Base-by-base conservation (phyloP, 306 rosid genomes). In the Sindora glabra region DNA sequence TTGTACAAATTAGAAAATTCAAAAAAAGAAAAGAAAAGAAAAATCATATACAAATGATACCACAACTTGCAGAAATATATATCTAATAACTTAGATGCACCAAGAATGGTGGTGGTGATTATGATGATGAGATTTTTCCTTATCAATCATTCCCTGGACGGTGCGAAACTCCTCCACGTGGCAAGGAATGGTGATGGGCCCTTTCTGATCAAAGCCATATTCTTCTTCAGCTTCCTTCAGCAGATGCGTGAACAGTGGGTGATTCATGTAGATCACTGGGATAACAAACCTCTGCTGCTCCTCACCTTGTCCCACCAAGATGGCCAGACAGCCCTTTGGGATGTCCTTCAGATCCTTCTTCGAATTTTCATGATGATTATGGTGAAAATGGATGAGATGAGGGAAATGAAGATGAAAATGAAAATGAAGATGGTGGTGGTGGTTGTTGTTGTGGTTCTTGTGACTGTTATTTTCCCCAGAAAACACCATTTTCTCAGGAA, bases 121-220 rank as follows among this genome's bases (percentile, higher is more conserved):
- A n/a, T n/a, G n/a, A n/a, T n/a, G n/a, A n/a, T n/a, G n/a, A 13
- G 47, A 70, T 1, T 56, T 77, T 8, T 86, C 97, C 59, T 69
- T 57, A 10, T 79, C 84, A 47, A 94, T 89, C 46, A 73, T 36
- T 27, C 69, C 83, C 54, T 94, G 95, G 4, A 94, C 87, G 25
- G 85, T 59, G 17, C 85, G 86, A 2, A 94, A 94, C 39, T 86
- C 67, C 33, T 89, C 87, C 12, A 86, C 87, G 5, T 79, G 95
- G 81, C 99, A 94, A 0, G 97, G 99, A 4, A 94, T 89, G 25
- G 80, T 73, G 52, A 94, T 94, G 3, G 97, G 97, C 0, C 99
- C 99, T 21, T 84, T 77, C 39, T 86, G 99, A 42, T 84, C 77
- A 6, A 94, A 94, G 0, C 99, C 99, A 27, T 61, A 86, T 67